A percentile compares a stretch with the other conserved stretches of the same genome.
Evolutionary conservation across 2,329 filamentous ascomycete species (phyloP).

Genomic region (Hypoxylon sp.): DNA sequence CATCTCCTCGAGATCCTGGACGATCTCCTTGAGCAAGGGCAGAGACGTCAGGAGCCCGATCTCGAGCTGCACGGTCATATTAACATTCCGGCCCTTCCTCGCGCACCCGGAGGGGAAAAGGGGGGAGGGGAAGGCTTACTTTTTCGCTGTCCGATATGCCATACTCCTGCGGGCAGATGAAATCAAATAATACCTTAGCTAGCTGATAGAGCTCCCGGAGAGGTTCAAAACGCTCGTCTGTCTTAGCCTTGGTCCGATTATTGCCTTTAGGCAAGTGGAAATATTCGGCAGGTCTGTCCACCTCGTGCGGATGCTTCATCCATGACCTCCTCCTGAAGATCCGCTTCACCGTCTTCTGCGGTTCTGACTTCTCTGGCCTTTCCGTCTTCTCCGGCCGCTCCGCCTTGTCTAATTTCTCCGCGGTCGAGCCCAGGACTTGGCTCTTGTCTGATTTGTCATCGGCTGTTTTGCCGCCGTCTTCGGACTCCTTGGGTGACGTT

Average conservation of each 20-base stretch:
- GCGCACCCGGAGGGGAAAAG: background rate
- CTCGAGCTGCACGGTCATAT: conserved; percentile 66
- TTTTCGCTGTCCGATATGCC: conserved; percentile 96
- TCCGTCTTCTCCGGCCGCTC: conserved; percentile 41
- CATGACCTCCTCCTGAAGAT: conserved; percentile 69
- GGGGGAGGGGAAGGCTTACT: conserved; percentile 38
- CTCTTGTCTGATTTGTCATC: conserved; percentile 54
- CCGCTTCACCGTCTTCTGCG: conserved; percentile 53
- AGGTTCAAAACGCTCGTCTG: conserved; percentile 84
- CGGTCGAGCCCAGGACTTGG: conserved; percentile 43
- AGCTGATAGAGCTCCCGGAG: conserved; percentile 92
- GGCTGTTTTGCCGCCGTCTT: conserved; percentile 50
- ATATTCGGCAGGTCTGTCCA: conserved; percentile 73
- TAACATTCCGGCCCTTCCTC: conserved; percentile 20
- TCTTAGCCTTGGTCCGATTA: conserved; percentile 76
- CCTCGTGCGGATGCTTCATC: conserved; percentile 62
- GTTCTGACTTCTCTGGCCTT: conserved; percentile 41
- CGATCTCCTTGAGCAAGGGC: conserved; percentile 93
- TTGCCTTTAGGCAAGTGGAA: conserved; percentile 89
- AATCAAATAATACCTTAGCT: conserved; percentile 95
- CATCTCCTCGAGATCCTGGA: conserved; percentile 95
- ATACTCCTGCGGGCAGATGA: conserved; percentile 98
- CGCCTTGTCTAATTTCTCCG: conserved; percentile 40
- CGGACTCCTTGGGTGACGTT: conserved; percentile 48
- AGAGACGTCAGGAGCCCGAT: conserved; percentile 94